A percentile compares a stretch with the other conserved stretches of the same genome.
Evolutionary conservation across 768 basidiomycete species (phyloP).

Genomic region (Suillus decipiens): DNA sequence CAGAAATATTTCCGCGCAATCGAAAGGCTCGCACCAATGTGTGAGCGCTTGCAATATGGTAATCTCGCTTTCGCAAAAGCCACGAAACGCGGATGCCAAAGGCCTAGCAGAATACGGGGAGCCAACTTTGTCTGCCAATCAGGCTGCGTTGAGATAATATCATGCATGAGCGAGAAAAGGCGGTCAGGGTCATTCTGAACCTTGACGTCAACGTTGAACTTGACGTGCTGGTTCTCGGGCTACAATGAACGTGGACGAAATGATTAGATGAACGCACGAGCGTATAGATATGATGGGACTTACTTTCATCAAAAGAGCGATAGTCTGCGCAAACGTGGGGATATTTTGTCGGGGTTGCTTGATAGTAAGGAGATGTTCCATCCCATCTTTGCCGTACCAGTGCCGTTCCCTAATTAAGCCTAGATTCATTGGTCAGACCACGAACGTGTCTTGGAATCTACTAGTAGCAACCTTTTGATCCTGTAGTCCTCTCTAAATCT

Average conservation of each 20-base stretch:
- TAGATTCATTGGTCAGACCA: constrained; percentile 32
- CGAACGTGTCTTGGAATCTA: constrained; percentile 25
- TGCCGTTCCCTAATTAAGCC: constrained; percentile 67
- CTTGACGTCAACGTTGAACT: constrained; percentile 92
- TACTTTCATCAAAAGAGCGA: constrained; percentile 79
- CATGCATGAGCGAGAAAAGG: constrained; percentile 81
- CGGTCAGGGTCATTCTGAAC: constrained; percentile 86
- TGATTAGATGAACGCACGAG: constrained; percentile 14
- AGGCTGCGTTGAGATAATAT: constrained; percentile 59
- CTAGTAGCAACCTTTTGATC: constrained; percentile 54
- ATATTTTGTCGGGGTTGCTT: constrained; percentile 85
- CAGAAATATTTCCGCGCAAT: constrained; percentile 89
- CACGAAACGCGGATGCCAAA: constrained; percentile 93
- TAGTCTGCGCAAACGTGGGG: constrained; percentile 86
- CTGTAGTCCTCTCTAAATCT: constrained; percentile 82
- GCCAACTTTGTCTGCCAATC: constrained; percentile 77
- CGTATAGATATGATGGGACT: constrained; percentile 22
- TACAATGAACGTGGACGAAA: constrained; percentile 25
- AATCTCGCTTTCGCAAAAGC: constrained; percentile 70
- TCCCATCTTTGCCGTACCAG: constrained; percentile 72
- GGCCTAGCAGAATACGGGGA: constrained; percentile 76
- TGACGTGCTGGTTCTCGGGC: constrained; percentile 76
- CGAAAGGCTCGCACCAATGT: constrained; percentile 75
- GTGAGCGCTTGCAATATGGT: constrained; percentile 81
- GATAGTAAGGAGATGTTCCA: constrained; percentile 77